Evolutionary conservation across 208 protist genomes (phyloP), one percentile per base, ranked within the genome.

Genomic region (Tritrichomonas musculus): DNA sequence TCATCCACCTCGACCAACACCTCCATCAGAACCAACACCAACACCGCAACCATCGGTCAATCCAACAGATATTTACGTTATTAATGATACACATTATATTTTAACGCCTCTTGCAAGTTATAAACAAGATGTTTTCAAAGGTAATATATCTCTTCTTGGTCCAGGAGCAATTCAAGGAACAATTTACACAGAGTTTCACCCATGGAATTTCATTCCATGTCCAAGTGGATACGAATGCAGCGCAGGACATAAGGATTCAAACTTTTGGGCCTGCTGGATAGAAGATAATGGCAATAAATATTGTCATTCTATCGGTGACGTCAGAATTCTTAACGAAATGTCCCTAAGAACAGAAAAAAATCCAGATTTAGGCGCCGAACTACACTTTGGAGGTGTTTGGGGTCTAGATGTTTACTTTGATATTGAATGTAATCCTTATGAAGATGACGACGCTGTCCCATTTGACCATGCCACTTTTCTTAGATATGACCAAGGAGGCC

Each of bases 51-150:
- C 64, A n/a, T 69, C 64, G 30, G 22, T n/a, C 30, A 69, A 69
- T 69, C 64, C 64, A 69, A n/a, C 27, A n/a, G 64, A 69, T 69
- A 33, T 69, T 8, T n/a, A 69, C 30, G 27, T 69, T 8, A 69
- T 69, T 25, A 88, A 88, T 50, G 77, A 88, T 8, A 88, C 77
- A 53, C 77, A 88, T 39, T 88, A 88, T 39, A 57, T 88, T 17
- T 20, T 47, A 39, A 4, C 44, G 0, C n/a, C 33, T 41, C 22
- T 88, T 0, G 33, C n/a, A 8, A 33, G 25, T 30, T 88, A 53
- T 50, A 11, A 53, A 39, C 47, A 88, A n/a, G 27, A 25, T 1
- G 33, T 57, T 20, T 57, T 39, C 41, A 39, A 33, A 1, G 47
- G 47, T 39, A 8, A 33, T n/a, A 8, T 33, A 5, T n/a, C 8